A percentile compares a stretch with the other conserved stretches of the same genome.
Conservation (phyloP, 2,329 filamentous ascomycete species). For the Amylocarpus encephaloides region DNA sequence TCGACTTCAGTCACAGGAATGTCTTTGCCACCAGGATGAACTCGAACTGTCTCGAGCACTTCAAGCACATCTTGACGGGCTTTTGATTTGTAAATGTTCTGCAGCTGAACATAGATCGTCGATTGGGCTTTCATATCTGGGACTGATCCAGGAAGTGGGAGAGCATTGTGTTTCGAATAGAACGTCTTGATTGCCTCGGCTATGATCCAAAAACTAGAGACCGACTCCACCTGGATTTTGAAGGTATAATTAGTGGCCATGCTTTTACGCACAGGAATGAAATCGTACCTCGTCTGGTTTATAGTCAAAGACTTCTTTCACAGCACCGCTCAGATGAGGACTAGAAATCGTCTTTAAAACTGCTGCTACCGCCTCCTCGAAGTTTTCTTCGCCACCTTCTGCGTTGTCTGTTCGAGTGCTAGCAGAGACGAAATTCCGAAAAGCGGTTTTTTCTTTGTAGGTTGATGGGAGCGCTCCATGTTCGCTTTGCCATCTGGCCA, state of each 20-base stretch:
- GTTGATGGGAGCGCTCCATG: slow-evolving; percentile 60
- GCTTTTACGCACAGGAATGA: background rate
- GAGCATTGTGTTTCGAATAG: slow-evolving; percentile 61
- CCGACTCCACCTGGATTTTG: slow-evolving; percentile 38
- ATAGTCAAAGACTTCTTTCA: slow-evolving; percentile 75
- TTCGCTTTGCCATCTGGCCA: slow-evolving; percentile 75
- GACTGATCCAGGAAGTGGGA: slow-evolving; percentile 80
- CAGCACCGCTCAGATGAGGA: slow-evolving; percentile 59
- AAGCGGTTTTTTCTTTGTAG: slow-evolving; percentile 82
- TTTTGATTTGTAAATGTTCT: slow-evolving; percentile 88
- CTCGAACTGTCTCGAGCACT: slow-evolving; percentile 60
- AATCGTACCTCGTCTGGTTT: slow-evolving; percentile 40
- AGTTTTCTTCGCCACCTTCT: slow-evolving; percentile 93
- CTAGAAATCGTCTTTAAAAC: slow-evolving; percentile 80
- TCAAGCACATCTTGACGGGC: slow-evolving; percentile 72
- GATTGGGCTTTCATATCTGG: slow-evolving; percentile 98
- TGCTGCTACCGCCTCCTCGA: slow-evolving; percentile 81
- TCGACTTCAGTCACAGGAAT: slow-evolving; percentile 73
- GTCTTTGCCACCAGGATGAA: slow-evolving; percentile 40
- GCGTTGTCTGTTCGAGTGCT: slow-evolving; percentile 65
- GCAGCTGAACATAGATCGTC: slow-evolving; percentile 79
- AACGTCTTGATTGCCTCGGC: slow-evolving; percentile 74
- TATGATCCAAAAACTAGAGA: slow-evolving; percentile 79
- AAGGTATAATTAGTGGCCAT: background rate
- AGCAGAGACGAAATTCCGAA: slow-evolving; percentile 63